Percentiles rank a stretch among this genome's conserved stretches.
Evolutionary conservation across 1,139 yeast species (phyloP).

Genomic region (Hansenula lynferdii): DNA sequence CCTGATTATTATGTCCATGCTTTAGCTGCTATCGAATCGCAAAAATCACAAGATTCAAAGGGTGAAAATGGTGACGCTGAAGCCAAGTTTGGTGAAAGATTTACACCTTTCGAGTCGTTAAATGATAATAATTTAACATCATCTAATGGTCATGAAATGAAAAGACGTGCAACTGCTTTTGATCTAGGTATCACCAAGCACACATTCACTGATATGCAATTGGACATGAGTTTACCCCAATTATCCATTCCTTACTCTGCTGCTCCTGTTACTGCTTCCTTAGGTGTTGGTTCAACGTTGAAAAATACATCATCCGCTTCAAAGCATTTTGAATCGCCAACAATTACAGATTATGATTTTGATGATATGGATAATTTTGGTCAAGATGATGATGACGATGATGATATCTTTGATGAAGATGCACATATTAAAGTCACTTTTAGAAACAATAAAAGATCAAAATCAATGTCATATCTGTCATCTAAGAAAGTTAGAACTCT

Average conservation of each 20-base stretch:
- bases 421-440: conserved; percentile 25
- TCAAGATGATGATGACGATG: conserved; percentile 41
- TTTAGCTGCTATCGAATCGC: conserved; percentile 37
- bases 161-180: conserved; percentile 24
- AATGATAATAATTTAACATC: conserved; percentile 8
- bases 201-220: conserved; percentile 37
- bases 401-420: conserved; percentile 33
- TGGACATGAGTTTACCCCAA: conserved; percentile 43
- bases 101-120: conserved; percentile 9
- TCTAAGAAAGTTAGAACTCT: conserved; percentile 46
- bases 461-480: conserved; percentile 53
- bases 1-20: conserved; percentile 70
- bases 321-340: conserved; percentile 9
- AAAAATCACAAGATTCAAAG: conserved; percentile 9
- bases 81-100: conserved; percentile 1
- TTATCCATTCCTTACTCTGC: conserved; percentile 65
- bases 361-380: conserved; percentile 38
- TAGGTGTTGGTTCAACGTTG: conserved; percentile 23
- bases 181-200: conserved; percentile 21
- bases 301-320: conserved; percentile 7
- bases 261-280: conserved; percentile 74
- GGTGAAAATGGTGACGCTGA: neutral
- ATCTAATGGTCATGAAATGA: conserved; percentile 13
- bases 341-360: conserved; percentile 25
- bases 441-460: conserved; percentile 51